Percentiles rank a stretch among this genome's conserved stretches.
phyloP scores from a whole-genome alignment of 2,329 filamentous ascomycete genomes.

The Didymellaceae sp. region DNA sequence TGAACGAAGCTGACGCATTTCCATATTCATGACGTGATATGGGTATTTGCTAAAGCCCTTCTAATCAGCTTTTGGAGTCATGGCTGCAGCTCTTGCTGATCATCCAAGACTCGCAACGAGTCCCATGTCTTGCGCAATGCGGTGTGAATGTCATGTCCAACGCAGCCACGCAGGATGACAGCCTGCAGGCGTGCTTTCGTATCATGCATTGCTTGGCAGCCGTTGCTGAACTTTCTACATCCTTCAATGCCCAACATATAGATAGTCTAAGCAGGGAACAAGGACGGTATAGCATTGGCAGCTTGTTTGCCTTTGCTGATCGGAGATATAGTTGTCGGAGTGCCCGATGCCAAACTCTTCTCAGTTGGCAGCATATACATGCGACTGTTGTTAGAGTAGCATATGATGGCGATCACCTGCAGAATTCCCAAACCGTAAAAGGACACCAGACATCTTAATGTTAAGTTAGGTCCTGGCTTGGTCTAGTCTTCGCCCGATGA shows the following conservation, averaged over 20 bases:
- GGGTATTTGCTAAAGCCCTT: too few relatives aligned
- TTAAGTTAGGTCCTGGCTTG: neutral
- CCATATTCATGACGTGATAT: too few relatives aligned
- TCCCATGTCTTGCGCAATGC: constrained; percentile 3
- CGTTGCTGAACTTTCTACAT: constrained; percentile 3
- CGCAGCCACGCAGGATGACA: constrained; percentile 2
- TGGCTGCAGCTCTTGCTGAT: constrained; percentile 2
- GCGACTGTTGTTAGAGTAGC: neutral
- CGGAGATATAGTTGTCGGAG: constrained; percentile 7
- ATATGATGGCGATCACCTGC: constrained; percentile 2
- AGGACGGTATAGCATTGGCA: constrained; percentile 3
- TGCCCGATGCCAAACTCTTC: constrained; percentile 5
- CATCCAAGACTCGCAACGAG: neutral
- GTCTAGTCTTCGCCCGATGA: neutral
- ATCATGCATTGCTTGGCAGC: constrained; percentile 6
- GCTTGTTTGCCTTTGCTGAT: constrained; percentile 1
- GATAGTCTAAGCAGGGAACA: neutral
- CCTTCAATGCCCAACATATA: constrained; percentile 8
- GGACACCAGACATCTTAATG: neutral
- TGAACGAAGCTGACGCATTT: too few relatives aligned
- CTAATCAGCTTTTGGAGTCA: too few relatives aligned
- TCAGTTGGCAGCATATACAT: neutral
- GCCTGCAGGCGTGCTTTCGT: constrained; percentile 10
- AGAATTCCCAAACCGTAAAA: neutral
- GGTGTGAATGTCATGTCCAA: constrained; percentile 1